Evolutionary conservation across 2,329 filamentous ascomycete species (phyloP), one percentile per base, ranked within the genome.

Genomic region (Dryadomyces quercivorus): DNA sequence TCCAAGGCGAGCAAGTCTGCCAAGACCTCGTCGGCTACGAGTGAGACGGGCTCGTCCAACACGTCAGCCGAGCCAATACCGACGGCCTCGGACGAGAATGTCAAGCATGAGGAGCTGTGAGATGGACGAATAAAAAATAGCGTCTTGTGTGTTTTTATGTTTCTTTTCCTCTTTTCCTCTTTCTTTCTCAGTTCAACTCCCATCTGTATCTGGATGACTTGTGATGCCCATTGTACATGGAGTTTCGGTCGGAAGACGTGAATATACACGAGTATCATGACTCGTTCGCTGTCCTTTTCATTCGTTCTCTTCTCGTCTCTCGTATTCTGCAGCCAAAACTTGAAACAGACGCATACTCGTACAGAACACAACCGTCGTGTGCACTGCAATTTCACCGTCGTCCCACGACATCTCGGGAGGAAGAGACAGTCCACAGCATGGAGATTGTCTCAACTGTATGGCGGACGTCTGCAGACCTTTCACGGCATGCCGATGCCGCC

Each of bases 1-100:
- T 13, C 44, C 44, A 55, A 53, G 38, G 2, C 49, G 31, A 13
- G 47, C 13, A 55, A 51, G 38, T 38, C 51, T 13, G 31, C 46
- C 34, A 54, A 53, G 49, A 31, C 55, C 13, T 34, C 49, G 13
- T 49, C 56, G 36, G 44, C 53, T 16, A 63, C 55, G 60, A 62
- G 59, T 18, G 65, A 63, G 64, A 67, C 60, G 74, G 72, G 5
- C 60, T 74, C 55, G 70, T 78, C 60, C 61, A 70, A 44, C 65
- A 67, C 56, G 60, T 71, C 21, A 69, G 66, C 20, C 63, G 59
- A 60, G 42, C 34, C 56, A 36, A 58, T 58, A 55, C 57, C 22
- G 55, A 59, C 49, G 50, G 58, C 54, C 22, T 8, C 36, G 38
- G n/a, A n/a, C 7, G 40, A 22, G 31, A 18, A 31, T 9, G 42